These are phyloP conservation scores for Pythium sp. DNA, from an alignment of 352 stramenopile species.

Conservation along the genomic window DNA sequence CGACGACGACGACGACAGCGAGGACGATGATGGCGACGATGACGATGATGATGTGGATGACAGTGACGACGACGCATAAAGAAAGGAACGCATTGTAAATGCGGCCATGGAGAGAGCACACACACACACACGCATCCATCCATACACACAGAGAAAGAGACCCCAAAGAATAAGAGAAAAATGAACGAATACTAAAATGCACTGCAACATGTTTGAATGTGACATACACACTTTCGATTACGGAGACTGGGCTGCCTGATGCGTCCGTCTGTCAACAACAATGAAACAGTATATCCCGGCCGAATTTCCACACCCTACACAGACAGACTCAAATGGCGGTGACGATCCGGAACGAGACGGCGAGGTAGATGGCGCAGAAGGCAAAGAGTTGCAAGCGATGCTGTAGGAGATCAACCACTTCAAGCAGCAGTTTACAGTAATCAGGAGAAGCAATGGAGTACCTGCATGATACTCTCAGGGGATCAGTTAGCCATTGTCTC, in stretches of 20 bases:
- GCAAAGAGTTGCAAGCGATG: constrained; percentile 29
- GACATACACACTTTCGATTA: too few relatives aligned
- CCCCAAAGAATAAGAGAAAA: neutral
- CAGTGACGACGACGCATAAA: constrained; percentile 14
- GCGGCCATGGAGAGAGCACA: neutral
- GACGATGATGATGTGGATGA: constrained; percentile 17
- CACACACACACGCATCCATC: neutral
- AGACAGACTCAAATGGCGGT: neutral
- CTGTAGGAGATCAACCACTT: constrained; percentile 27
- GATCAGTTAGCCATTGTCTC: neutral
- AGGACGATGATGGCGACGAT: constrained; percentile 16
- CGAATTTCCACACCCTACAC: too few relatives aligned
- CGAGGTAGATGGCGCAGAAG: neutral
- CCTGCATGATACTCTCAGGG: neutral
- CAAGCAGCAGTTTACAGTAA: constrained; percentile 21
- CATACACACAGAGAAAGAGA: neutral
- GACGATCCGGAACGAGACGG: neutral
- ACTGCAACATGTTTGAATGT: too few relatives aligned
- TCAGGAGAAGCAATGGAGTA: neutral
- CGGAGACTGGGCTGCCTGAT: too few relatives aligned
- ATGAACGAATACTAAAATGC: neutral
- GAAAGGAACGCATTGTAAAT: neutral
- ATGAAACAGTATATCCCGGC: too few relatives aligned
- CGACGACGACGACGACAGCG: constrained; percentile 23
- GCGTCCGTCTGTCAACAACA: too few relatives aligned